A percentile compares a stretch with the other conserved stretches of the same genome.
These are phyloP conservation scores for Mucor circinelloides DNA, from an alignment of 371 early-diverging fungal species.

Conservation along the genomic window DNA sequence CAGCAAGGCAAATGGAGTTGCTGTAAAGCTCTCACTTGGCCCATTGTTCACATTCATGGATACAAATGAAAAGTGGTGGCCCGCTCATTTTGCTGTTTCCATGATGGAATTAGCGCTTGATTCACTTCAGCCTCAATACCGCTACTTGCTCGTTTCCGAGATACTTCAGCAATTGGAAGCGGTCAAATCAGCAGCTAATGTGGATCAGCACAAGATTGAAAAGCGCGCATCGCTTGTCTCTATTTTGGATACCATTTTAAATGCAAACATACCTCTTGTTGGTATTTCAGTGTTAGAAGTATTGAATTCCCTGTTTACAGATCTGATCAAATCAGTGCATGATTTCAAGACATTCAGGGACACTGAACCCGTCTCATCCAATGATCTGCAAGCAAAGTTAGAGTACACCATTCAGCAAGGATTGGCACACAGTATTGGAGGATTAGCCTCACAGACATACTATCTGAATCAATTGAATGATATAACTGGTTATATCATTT, in stretches of 20 bases:
- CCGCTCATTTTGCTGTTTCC: constrained; percentile 56
- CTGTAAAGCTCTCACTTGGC: constrained; percentile 48
- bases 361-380: neutral
- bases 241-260: constrained; percentile 58
- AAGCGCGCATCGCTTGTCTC: constrained; percentile 63
- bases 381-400: constrained; percentile 22
- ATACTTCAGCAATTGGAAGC: constrained; percentile 63
- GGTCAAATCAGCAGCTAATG: constrained; percentile 17
- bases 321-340: constrained; percentile 54
- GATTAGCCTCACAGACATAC: constrained; percentile 78
- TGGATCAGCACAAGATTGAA: constrained; percentile 31
- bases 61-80: constrained; percentile 60
- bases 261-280: constrained; percentile 57
- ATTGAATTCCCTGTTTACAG: constrained; percentile 68
- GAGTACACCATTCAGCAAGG: constrained; percentile 53
- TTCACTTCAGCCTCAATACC: constrained; percentile 68
- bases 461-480: constrained; percentile 86
- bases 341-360: constrained; percentile 18
- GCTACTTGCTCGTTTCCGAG: constrained; percentile 65
- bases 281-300: constrained; percentile 86
- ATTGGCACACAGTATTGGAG: constrained; percentile 62
- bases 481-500: constrained; percentile 73
- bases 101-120: constrained; percentile 61
- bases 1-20: constrained; percentile 40
- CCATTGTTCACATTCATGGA: constrained; percentile 63